phyloP scores from a whole-genome alignment of 2,329 filamentous ascomycete genomes.

The Colletotrichum tropicicola region DNA sequence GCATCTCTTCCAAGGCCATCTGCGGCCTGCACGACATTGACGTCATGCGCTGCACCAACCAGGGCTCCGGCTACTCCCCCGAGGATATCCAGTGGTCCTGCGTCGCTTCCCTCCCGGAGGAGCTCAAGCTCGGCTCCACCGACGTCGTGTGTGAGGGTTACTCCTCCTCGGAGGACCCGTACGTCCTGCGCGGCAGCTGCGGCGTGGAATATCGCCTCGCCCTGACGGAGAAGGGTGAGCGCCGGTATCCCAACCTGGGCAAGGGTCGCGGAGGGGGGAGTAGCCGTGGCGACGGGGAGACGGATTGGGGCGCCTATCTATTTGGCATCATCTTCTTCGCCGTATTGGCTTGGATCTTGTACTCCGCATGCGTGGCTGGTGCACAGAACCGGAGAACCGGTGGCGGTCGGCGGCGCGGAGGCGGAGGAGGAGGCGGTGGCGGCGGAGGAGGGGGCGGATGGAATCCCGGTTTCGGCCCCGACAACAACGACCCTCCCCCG shows the following conservation, averaged over 20 bases:
- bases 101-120: constrained; percentile 66
- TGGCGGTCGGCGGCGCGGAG: constrained; percentile 49
- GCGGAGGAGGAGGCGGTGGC: constrained; percentile 52
- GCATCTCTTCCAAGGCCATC: constrained; percentile 71
- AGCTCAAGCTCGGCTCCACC: constrained; percentile 79
- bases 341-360: constrained; percentile 70
- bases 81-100: constrained; percentile 95
- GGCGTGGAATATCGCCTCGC: constrained; percentile 88
- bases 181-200: constrained; percentile 91
- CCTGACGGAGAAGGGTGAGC: constrained; percentile 80
- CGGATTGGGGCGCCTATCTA: constrained; percentile 49
- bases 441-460: constrained; percentile 51
- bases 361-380: constrained; percentile 54
- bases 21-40: constrained; percentile 79
- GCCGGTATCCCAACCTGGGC: constrained; percentile 69
- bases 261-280: constrained; percentile 48
- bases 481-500: constrained; percentile 59
- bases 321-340: constrained; percentile 71
- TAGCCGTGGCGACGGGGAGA: constrained; percentile 38
- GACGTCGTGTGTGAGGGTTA: constrained; percentile 96
- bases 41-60: constrained; percentile 89
- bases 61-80: constrained; percentile 78
- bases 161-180: constrained; percentile 76
- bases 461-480: constrained; percentile 46
- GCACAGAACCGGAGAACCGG: constrained; percentile 28